Base-by-base conservation (phyloP, 164 flowering plant species). In the Macadamia integrifolia region DNA sequence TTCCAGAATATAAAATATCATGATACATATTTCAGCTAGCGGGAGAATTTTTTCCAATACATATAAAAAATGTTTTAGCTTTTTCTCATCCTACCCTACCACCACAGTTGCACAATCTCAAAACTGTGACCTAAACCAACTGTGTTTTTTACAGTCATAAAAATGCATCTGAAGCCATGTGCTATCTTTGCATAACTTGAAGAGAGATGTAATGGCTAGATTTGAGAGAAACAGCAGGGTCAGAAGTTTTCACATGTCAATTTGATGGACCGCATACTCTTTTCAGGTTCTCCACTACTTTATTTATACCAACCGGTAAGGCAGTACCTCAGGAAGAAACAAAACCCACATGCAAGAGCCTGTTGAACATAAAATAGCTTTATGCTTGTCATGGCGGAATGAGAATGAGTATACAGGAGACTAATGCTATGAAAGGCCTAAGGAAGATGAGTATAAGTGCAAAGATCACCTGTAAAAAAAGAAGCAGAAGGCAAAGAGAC, bases 281-380 rank as follows among this genome's bases (percentile, higher is more conserved):
- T 49, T 60, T n/a, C 1, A 61, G 35, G 60, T 69, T 65, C 57
- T 46, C 52, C 46, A 60, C 61, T 31, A 23, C 60, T 67, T 88
- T 80, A 93, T 71, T 93, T 93, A 80, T 93, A 93, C 98, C 98
- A 93, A 48, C 98, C 98, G 59, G 97, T 77, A 57, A 93, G 97
- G 42, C 88, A 58, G 82, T 91, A 81, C 74, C 98, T 81, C 76
- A 93, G 74, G 56, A 78, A 1, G 72, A 91, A 93, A 73, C 96
- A 88, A 74, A 87, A 82, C 68, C 85, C 73, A 77, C 98, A 93
- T 31, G 83, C 84, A 3, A 85, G 31, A 43, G 87, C 97, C 98
- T 93, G 87, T 69, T 15, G 55, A 29, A 58, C 59, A 61, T 64
- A 9, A 6, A 18, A 11, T 23, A 48, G 1, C 30, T 17, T 8